Percentiles rank a stretch among this genome's conserved stretches.
Conservation (phyloP, 257 asterid genomes). For the Coffea canephora region DNA sequence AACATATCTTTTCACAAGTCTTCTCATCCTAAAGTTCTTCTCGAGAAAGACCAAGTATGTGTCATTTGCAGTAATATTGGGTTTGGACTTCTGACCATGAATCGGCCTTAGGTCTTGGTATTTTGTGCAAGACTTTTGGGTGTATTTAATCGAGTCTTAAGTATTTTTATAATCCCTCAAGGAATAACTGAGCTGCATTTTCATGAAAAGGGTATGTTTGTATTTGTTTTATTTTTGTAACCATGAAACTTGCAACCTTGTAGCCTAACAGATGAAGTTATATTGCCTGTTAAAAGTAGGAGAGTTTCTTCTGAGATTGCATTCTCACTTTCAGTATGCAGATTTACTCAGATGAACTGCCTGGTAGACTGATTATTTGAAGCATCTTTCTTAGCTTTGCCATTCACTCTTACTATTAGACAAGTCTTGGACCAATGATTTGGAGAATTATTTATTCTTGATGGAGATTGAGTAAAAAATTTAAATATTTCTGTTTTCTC, state of each 20-base stretch:
- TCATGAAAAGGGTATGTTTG: neutral
- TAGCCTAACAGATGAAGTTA: neutral
- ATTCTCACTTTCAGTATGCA: neutral
- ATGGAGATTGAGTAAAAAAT: neutral
- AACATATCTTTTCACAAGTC: neutral
- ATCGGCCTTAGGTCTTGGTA: neutral
- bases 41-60: neutral
- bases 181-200: neutral
- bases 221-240: neutral
- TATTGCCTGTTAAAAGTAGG: neutral
- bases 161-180: neutral
- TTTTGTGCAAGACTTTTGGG: no score
- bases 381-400: neutral
- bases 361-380: neutral
- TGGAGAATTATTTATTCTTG: neutral
- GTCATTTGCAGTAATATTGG: neutral
- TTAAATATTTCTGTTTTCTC: neutral
- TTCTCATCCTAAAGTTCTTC: conserved; percentile 3
- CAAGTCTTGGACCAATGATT: neutral
- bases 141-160: neutral
- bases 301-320: neutral
- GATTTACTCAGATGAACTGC: neutral
- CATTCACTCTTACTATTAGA: neutral
- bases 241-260: neutral
- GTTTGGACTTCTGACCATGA: neutral